Conservation (phyloP, 768 basidiomycete genomes). For the Suillus subalutaceus region DNA sequence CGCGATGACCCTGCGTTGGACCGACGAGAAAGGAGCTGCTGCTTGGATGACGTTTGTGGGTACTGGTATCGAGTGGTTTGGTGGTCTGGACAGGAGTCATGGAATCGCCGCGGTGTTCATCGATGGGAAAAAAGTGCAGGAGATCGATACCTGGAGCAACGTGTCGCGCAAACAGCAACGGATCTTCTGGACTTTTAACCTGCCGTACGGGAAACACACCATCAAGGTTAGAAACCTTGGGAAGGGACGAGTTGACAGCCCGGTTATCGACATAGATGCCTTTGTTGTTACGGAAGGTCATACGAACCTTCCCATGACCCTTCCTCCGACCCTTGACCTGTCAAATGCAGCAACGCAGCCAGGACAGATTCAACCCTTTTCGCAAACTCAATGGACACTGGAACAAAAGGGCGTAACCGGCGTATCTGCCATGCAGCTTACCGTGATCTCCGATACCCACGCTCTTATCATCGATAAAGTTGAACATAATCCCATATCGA, state of each 20-base stretch:
- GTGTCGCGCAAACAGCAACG: slow-evolving; percentile 56
- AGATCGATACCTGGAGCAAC: slow-evolving; percentile 48
- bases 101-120: slow-evolving; percentile 60
- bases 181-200: slow-evolving; percentile 60
- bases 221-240: slow-evolving; percentile 66
- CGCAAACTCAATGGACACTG: slow-evolving; percentile 52
- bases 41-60: slow-evolving; percentile 67
- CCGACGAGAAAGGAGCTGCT: slow-evolving; percentile 50
- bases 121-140: slow-evolving; percentile 50
- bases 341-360: background rate
- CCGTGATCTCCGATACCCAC: slow-evolving; percentile 67
- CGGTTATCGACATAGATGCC: slow-evolving; percentile 60
- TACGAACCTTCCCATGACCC: background rate
- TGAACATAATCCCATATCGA: slow-evolving; percentile 78
- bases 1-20: slow-evolving; percentile 52
- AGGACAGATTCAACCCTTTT: background rate
- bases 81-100: slow-evolving; percentile 54
- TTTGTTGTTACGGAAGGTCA: slow-evolving; percentile 61
- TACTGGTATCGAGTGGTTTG: slow-evolving; percentile 81
- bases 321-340: slow-evolving; percentile 1
- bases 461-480: slow-evolving; percentile 83
- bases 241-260: slow-evolving; percentile 38
- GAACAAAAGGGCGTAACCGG: slow-evolving; percentile 71
- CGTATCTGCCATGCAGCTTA: slow-evolving; percentile 78
- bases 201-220: slow-evolving; percentile 56